Conservation (phyloP, 495 filamentous ascomycete genomes). For the Chaetomium tenue region DNA sequence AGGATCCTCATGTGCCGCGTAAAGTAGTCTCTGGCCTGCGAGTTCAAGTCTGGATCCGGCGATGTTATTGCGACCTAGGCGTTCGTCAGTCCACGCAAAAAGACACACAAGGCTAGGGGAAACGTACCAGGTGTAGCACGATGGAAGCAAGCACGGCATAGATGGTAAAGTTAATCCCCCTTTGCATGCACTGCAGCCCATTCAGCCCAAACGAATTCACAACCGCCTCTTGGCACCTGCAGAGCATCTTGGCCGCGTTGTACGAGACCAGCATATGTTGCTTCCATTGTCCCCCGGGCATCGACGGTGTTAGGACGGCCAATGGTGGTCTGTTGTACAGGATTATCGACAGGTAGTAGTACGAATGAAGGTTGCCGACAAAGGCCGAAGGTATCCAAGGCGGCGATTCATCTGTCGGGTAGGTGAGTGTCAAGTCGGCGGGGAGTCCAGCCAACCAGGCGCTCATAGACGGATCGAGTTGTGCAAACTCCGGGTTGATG, state of each 20-base stretch:
- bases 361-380: slow-evolving; percentile 87
- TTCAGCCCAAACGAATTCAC: slow-evolving; percentile 71
- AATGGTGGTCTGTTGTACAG: slow-evolving; percentile 89
- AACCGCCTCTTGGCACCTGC: slow-evolving; percentile 87
- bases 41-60: slow-evolving; percentile 83
- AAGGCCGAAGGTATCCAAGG: slow-evolving; percentile 90
- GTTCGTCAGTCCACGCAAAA: not conserved
- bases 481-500: slow-evolving; percentile 77
- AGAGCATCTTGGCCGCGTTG: slow-evolving; percentile 81
- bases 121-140: slow-evolving; percentile 86
- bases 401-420: slow-evolving; percentile 73
- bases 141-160: slow-evolving; percentile 90
- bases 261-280: slow-evolving; percentile 84
- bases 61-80: slow-evolving; percentile 85
- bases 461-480: slow-evolving; percentile 68
- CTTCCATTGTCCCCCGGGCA: slow-evolving; percentile 78
- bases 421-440: slow-evolving; percentile 71
- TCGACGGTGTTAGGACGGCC: slow-evolving; percentile 68
- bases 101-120: not conserved
- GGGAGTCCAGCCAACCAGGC: slow-evolving; percentile 79
- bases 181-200: slow-evolving; percentile 87
- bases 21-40: slow-evolving; percentile 85
- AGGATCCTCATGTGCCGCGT: slow-evolving; percentile 93
- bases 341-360: slow-evolving; percentile 84
- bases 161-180: slow-evolving; percentile 93